Base-by-base conservation (phyloP, 495 filamentous ascomycete species). In the Daldinia decipiens region DNA sequence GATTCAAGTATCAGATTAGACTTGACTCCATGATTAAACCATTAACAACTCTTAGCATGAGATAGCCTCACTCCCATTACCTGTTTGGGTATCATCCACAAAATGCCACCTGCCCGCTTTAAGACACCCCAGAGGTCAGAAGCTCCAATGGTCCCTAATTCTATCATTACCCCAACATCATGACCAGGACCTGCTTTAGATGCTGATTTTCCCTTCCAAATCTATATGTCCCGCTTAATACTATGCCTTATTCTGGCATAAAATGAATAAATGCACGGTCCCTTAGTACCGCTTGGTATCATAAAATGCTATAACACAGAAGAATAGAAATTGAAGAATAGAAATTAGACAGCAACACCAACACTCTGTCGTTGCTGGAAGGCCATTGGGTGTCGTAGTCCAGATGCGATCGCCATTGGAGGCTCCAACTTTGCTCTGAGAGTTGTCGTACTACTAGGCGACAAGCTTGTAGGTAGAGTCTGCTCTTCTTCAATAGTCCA, bases 321-420 rank as follows among this genome's bases (percentile, higher is more conserved):
- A 68, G 66, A 72, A 74, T 62, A 39, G 26, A 65, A 68, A 72
- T 78, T 67, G 11, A 60, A 68, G 66, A 72, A 74, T 62, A 39
- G 26, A 65, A 68, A 72, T 78, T 67, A 85, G 66, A 83, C 80
- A 5, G 82, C 82, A 69, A 85, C 74, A 17, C 81, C 82, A 34
- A 85, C 82, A 59, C 79, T 83, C 65, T 80, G 75, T 59, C 80
- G 79, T 59, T 80, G 68, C 19, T 70, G 75, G 17, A 69, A 70
- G 15, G 65, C 62, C 31, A 62, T 62, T 15, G 69, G 70, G 63
- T 76, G 72, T 32, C 68, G 73, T 62, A 72, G 36, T 59, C 76
- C 73, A 40, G 70, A 67, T 45, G 59, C 31, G 38, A 76, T 75
- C 43, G 74, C 64, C 52, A 62, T 59, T 9, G 71, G 54, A 27